phyloP scores from a whole-genome alignment of 768 basidiomycete species.

The Crassisporium funariophilum region DNA sequence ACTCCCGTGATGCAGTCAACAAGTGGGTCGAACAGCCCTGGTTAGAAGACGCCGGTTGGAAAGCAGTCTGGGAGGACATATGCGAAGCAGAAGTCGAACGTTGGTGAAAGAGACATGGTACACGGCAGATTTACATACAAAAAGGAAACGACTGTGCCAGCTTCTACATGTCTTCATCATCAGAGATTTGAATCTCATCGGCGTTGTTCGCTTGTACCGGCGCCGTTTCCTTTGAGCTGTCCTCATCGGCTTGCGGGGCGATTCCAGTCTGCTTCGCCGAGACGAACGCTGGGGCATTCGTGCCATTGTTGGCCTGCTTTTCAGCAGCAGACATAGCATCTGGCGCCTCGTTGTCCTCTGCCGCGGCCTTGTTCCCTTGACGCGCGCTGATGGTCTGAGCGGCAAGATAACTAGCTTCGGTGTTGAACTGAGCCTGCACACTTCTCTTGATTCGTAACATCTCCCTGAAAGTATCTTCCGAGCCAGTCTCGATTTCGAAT shows the following conservation, averaged over 20 bases:
- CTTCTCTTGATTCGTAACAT: slow-evolving; percentile 96
- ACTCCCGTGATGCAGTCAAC: slow-evolving; percentile 59
- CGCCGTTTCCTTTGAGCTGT: slow-evolving; percentile 27
- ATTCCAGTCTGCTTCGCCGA: slow-evolving; percentile 64
- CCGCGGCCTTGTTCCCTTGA: slow-evolving; percentile 52
- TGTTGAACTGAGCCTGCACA: slow-evolving; percentile 98
- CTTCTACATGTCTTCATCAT: slow-evolving; percentile 68
- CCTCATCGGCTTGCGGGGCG: slow-evolving; percentile 39
- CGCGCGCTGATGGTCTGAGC: slow-evolving; percentile 83
- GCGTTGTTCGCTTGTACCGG: slow-evolving; percentile 49
- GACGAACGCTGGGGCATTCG: slow-evolving; percentile 74
- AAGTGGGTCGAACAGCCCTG: slow-evolving; percentile 72
- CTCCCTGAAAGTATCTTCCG: slow-evolving; percentile 97
- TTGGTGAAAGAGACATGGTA: slow-evolving; percentile 42
- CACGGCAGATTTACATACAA: slow-evolving; percentile 17
- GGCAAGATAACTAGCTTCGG: slow-evolving; percentile 90
- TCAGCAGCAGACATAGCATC: slow-evolving; percentile 93
- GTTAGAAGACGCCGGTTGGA: slow-evolving; percentile 71
- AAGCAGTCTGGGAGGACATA: slow-evolving; percentile 74
- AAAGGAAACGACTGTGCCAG: slow-evolving; percentile 12
- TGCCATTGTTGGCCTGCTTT: slow-evolving; percentile 52
- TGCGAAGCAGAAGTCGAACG: slow-evolving; percentile 76
- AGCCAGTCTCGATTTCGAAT: slow-evolving; percentile 98
- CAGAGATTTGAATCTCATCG: slow-evolving; percentile 89
- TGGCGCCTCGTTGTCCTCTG: slow-evolving; percentile 44